Evolutionary conservation across 2,329 filamentous ascomycete species (phyloP).

Genomic region (Diaporthe batatas): DNA sequence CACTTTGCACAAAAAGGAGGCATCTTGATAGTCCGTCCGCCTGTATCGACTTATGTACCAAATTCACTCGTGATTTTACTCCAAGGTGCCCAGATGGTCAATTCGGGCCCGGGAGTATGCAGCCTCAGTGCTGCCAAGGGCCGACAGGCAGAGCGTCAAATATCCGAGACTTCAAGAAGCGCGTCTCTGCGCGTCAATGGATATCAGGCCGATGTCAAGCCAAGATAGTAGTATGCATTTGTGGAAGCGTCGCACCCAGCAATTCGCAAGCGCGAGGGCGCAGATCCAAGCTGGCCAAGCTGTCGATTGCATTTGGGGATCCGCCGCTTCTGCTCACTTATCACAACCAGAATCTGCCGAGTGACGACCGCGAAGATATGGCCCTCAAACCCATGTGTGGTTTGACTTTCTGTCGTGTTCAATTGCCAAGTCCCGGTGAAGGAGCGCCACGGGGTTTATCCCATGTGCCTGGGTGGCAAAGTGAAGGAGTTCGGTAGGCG

Average conservation of each 20-base stretch:
- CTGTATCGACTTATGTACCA: not conserved
- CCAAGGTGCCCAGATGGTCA: not conserved
- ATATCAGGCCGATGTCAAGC: not conserved
- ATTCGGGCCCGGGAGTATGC: not conserved
- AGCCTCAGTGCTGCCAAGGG: not conserved
- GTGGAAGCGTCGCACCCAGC: not conserved
- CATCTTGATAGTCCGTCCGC: not conserved
- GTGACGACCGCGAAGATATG: not conserved
- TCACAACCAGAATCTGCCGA: not conserved
- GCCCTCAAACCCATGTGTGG: not conserved
- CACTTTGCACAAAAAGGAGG: not conserved
- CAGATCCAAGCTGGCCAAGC: conserved; percentile 8
- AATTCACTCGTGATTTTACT: not conserved
- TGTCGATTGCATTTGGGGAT: conserved; percentile 12
- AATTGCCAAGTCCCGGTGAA: conserved; percentile 15
- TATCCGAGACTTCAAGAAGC: not conserved
- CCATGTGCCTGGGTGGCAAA: not conserved
- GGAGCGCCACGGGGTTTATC: not conserved
- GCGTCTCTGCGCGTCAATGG: not conserved
- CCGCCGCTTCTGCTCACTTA: not conserved
- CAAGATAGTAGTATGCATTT: not conserved
- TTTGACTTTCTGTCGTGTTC: not conserved
- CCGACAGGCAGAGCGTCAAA: not conserved
- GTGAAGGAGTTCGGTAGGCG: not conserved
- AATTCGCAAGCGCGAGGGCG: not conserved